Base-by-base conservation (phyloP, 2,329 filamentous ascomycete species). In the Macrophomina tecta region DNA sequence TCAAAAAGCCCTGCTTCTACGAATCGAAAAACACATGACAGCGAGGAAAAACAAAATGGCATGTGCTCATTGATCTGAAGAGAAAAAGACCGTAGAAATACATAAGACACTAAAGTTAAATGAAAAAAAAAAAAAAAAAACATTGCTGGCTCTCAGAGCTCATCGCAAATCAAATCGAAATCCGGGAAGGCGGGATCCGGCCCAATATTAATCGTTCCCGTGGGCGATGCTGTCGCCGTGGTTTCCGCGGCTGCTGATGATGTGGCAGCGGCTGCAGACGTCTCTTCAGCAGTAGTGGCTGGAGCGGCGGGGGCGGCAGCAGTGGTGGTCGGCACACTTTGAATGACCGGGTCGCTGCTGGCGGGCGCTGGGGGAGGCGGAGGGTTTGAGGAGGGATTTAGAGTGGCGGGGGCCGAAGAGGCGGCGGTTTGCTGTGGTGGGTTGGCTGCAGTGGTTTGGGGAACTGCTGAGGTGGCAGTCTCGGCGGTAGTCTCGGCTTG, bases 111-210 rank as follows among this genome's bases (percentile, higher is more conserved):
- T 23, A 38, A 16, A n/a, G 12, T 8, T 23, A 28, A 16, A n/a
- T 8, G 11, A 14, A 34, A 49, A 38, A 16, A 6, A 14, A 28
- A 23, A 18, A 18, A 18, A 18, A 18, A 18, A 18, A 18, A 1
- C 18, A 18, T 18, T 18, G 8, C 8, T 34, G 40, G 58, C 58
- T 62, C 58, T 62, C 58, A 62, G 58, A 62, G 58, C 45, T 62
- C 58, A n/a, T 75, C 73, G 53, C 77, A 79, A 36, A 79, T 76
- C 34, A 79, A 67, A 69, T 79, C 77, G 58, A 78, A 79, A 66
- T 78, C 75, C 3, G 75, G 75, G 68, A 79, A 79, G 11, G 72
- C 64, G 1, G 75, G 77, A 71, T 79, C 77, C 42, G 73, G 74
- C 9, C 77, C 77, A 49, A 79, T 76, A 68, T 78, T 78, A 48